Evolutionary conservation across 192 early-diverging fungal genomes (phyloP), one percentile per base, ranked within the genome.

Genomic region (Mortierella antarctica): DNA sequence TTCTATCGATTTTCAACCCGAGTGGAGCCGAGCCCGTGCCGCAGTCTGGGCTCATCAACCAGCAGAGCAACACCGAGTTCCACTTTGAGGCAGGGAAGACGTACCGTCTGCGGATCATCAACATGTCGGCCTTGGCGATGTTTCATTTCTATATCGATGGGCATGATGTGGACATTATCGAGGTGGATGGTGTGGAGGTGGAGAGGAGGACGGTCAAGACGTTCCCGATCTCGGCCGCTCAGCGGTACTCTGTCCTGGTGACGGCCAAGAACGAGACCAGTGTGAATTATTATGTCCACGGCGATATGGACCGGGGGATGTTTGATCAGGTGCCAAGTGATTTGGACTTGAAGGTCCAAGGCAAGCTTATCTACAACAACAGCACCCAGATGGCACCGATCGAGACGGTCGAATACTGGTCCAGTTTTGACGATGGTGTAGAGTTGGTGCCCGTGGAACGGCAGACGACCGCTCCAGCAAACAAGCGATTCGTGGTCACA

Each of bases 81-180:
- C 67, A 66, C 45, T 93, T 97, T 77, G 72, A 70, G 44, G 86
- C 94, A 1, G 93, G 92, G 57, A 95, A 94, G 84, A 94, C 89
- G 8, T 96, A 96, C 83, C 89, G 94, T 65, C 68, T 97, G 65
- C 91, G 96, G 5, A 65, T 97, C 58, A 91, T 97, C 84, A 93
- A 92, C 82, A 94, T 92, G 88, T 90, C 90, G 21, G 92, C 92
- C 18, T 83, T 94, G 60, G 78, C 90, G 14, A 91, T 89, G 78
- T 97, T 92, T 86, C 85, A 89, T 62, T 88, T 97, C 67, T 88
- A 86, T 42, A 93, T 97, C 53, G 94, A 94, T 63, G 91, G 90
- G 18, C 96, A 96, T 70, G 74, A 84, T 5, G 85, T 97, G 82
- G 82, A 83, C 45, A 86, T 97, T 21, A 93, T 97, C 66, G 96